phyloP scores from a whole-genome alignment of 371 early-diverging fungal genomes.

The Mucor velutinosus region DNA sequence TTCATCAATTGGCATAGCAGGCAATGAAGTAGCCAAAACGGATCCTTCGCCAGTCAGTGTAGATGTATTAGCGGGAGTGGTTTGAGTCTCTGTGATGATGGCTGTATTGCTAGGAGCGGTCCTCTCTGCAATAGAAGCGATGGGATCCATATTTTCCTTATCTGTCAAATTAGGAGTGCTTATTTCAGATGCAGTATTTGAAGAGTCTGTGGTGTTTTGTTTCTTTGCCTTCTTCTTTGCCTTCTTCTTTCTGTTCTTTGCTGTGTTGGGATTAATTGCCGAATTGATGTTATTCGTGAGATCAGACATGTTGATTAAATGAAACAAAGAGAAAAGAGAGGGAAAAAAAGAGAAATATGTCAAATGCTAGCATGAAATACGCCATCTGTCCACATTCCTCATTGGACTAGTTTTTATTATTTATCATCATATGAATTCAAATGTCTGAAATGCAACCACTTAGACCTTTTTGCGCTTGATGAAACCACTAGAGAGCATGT shows the following conservation, averaged over 20 bases:
- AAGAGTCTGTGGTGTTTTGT: not conserved
- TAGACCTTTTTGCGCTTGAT: slow-evolving; percentile 27
- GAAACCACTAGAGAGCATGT: slow-evolving; percentile 18
- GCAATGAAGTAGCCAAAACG: not conserved
- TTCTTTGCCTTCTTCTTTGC: slow-evolving; percentile 19
- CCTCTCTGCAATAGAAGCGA: not conserved
- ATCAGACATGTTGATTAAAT: slow-evolving; percentile 7
- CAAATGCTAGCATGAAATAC: not conserved
- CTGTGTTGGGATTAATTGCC: slow-evolving; percentile 6
- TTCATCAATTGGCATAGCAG: not conserved
- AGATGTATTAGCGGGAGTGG: not conserved
- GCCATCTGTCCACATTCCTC: not conserved
- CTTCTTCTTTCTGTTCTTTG: slow-evolving; percentile 20
- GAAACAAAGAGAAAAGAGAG: not conserved
- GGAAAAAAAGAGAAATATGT: not conserved
- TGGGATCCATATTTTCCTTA: not conserved
- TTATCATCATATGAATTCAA: not conserved
- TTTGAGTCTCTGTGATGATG: not conserved
- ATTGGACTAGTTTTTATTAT: slow-evolving; percentile 12
- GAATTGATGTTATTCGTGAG: not conserved
- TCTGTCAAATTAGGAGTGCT: slow-evolving; percentile 2
- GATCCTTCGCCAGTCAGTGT: not conserved
- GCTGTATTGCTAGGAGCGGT: not conserved
- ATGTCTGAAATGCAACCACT: not conserved
- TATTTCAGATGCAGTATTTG: not conserved